phyloP scores from a whole-genome alignment of 2,329 filamentous ascomycete genomes.

The Talaromyces amestolkiae region DNA sequence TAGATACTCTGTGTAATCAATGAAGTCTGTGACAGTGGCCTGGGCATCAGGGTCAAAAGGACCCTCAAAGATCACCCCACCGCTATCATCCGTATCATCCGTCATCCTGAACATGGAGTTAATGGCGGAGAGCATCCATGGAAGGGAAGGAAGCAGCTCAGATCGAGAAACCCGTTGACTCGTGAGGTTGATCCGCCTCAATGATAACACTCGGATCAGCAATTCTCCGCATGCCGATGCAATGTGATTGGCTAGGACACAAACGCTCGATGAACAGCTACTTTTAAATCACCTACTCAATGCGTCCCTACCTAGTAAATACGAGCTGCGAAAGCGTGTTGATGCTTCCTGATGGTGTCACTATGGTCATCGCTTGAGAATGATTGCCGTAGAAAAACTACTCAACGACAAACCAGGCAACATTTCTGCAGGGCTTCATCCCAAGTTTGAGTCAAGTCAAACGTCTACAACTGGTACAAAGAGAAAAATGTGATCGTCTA shows the following conservation, averaged over 20 bases:
- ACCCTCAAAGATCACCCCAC: constrained; percentile 46
- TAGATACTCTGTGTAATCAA: constrained; percentile 68
- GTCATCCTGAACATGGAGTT: constrained; percentile 32
- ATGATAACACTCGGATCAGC: constrained; percentile 29
- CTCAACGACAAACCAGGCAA: neutral
- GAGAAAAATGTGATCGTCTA: neutral
- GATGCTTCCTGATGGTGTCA: neutral
- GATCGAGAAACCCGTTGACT: neutral
- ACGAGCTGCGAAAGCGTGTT: neutral
- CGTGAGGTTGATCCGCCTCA: constrained; percentile 5
- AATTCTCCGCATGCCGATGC: constrained; percentile 28
- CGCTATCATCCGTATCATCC: constrained; percentile 42
- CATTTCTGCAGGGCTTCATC: neutral
- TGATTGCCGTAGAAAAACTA: neutral
- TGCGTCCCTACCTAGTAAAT: too few species aligned
- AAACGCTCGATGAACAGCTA: neutral
- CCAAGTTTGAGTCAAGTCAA: neutral
- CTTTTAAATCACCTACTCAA: neutral
- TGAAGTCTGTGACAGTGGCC: constrained; percentile 65
- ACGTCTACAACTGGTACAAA: neutral
- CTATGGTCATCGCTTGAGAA: neutral
- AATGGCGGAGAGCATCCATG: neutral
- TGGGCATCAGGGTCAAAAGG: constrained; percentile 63
- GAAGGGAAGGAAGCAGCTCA: neutral
- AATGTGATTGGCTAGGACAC: constrained; percentile 1